Evolutionary conservation across 2,329 filamentous ascomycete species (phyloP).

Genomic region (Phyllachora maydis): DNA sequence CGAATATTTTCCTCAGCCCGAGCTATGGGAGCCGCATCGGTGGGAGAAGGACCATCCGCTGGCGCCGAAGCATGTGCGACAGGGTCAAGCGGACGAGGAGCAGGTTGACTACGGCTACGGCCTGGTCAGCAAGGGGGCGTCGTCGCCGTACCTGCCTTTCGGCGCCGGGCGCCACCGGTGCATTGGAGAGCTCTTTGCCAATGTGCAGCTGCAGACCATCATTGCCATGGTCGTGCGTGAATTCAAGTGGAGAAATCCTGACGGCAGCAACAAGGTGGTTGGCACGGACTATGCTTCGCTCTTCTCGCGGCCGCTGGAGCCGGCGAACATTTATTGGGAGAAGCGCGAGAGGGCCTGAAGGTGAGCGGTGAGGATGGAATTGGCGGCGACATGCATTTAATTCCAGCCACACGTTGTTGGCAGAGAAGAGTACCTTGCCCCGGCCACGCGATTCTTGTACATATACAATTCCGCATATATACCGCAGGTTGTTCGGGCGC

Average conservation of each 20-base stretch:
- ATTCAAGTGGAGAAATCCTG: constrained; percentile 61
- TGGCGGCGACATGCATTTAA: no score
- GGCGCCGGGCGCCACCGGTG: constrained; percentile 84
- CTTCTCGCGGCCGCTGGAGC: constrained; percentile 53
- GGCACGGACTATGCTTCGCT: constrained; percentile 49
- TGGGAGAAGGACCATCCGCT: constrained; percentile 52
- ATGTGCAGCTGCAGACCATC: constrained; percentile 78
- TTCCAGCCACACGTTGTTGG: no score
- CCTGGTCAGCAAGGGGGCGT: constrained; percentile 74
- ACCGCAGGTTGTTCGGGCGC: no score
- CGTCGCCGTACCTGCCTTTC: constrained; percentile 82
- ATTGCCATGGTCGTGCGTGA: constrained; percentile 53
- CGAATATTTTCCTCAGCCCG: constrained; percentile 62
- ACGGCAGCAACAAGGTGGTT: constrained; percentile 48
- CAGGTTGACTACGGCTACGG: constrained; percentile 91
- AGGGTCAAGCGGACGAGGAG: constrained; percentile 38
- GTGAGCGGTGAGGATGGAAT: no score
- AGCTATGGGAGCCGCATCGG: constrained; percentile 74
- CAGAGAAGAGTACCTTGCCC: no score
- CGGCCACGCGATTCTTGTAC: no score
- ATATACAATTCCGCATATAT: no score
- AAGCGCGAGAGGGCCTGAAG: constrained; percentile 25
- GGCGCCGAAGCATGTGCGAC: constrained; percentile 22
- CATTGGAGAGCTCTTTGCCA: constrained; percentile 94
- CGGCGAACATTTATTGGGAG: constrained; percentile 59